Conservation (phyloP, 2,329 filamentous ascomycete genomes). For the Venturia carpophila region DNA sequence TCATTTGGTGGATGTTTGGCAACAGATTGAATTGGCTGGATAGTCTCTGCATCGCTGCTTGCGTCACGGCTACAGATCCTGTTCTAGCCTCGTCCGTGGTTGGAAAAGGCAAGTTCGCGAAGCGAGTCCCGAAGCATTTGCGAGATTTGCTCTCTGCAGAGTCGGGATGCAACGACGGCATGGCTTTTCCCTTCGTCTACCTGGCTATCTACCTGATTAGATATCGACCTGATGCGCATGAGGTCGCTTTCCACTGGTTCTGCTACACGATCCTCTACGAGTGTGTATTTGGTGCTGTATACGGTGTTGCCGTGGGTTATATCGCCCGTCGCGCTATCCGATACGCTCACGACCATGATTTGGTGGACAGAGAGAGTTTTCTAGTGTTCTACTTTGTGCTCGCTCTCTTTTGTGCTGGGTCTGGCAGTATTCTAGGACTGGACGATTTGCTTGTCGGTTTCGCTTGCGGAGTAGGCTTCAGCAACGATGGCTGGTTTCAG, state of each 20-base stretch:
- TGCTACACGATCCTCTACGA: conserved; percentile 89
- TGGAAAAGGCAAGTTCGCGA: conserved; percentile 97
- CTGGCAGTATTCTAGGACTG: conserved; percentile 80
- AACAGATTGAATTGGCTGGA: conserved; percentile 78
- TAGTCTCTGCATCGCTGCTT: conserved; percentile 77
- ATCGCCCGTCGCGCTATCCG: conserved; percentile 85
- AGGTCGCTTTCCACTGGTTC: conserved; percentile 79
- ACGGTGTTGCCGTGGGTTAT: conserved; percentile 82
- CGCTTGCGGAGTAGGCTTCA: conserved; percentile 94
- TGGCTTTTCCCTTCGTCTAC: conserved; percentile 98
- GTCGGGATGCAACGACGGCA: conserved; percentile 98
- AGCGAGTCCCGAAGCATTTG: conserved; percentile 94
- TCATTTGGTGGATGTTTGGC: conserved; percentile 84
- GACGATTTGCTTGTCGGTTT: conserved; percentile 95
- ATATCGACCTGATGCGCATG: conserved; percentile 59
- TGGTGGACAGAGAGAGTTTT: conserved; percentile 95
- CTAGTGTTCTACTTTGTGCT: conserved; percentile 98
- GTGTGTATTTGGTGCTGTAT: conserved; percentile 85
- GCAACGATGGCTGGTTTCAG: conserved; percentile 97
- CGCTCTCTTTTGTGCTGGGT: conserved; percentile 89
- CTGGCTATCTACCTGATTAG: conserved; percentile 82
- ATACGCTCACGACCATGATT: conserved; percentile 69
- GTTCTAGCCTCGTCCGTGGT: conserved; percentile 96
- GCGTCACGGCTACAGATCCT: conserved; percentile 94
- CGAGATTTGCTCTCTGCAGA: conserved; percentile 91